Conservation (phyloP, 2,329 filamentous ascomycete genomes). For the Colletotrichum spinosum region DNA sequence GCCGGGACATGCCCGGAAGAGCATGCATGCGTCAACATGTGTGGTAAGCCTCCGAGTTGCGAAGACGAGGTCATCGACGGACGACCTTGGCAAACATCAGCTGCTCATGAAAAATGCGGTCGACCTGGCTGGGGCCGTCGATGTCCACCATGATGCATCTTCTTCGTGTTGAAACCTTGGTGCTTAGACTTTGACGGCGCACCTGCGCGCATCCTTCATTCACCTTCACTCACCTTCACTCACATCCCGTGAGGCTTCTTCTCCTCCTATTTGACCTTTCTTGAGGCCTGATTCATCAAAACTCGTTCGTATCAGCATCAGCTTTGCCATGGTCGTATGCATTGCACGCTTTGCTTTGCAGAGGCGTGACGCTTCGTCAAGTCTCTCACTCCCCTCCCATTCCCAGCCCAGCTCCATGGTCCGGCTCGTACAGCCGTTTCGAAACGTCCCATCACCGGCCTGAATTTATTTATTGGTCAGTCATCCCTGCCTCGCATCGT, state of each 20-base stretch:
- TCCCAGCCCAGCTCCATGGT: constrained; percentile 19
- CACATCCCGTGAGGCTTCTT: constrained; percentile 3
- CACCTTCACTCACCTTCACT: not conserved
- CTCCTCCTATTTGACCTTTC: not conserved
- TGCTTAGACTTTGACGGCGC: constrained; percentile 6
- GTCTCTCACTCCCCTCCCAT: not conserved
- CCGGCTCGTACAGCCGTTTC: constrained; percentile 23
- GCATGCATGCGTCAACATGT: not conserved
- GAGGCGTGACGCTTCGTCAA: constrained; percentile 5
- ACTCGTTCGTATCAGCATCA: no score
- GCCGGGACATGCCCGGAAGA: constrained; percentile 25
- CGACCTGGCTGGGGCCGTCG: no score
- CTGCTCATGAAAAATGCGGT: constrained; percentile 1
- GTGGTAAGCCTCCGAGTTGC: constrained; percentile 2
- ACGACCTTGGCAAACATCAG: not conserved
- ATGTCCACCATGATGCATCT: no score
- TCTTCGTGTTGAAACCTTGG: not conserved
- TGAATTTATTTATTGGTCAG: not conserved
- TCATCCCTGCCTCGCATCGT: constrained; percentile 3
- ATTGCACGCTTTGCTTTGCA: constrained; percentile 1
- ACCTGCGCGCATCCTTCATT: constrained; percentile 10
- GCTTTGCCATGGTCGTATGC: no score
- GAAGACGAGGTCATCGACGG: constrained; percentile 19
- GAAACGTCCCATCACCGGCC: constrained; percentile 24
- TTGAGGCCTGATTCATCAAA: no score